Evolutionary conservation across 2,329 filamentous ascomycete species (phyloP).

Genomic region (Aspergillus ibericus): DNA sequence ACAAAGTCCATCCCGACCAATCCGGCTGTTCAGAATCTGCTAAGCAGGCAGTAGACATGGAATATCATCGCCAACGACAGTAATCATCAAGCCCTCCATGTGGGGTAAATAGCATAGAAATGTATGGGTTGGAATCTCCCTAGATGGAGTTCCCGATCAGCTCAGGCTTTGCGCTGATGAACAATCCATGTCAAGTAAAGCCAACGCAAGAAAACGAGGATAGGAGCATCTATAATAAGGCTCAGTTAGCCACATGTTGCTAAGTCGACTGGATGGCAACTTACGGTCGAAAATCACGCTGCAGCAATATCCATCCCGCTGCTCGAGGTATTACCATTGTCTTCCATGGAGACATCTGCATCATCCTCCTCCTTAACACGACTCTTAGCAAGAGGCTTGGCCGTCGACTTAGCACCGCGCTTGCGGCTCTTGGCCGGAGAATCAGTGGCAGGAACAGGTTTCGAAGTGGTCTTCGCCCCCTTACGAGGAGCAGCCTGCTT

Average conservation of each 20-base stretch:
- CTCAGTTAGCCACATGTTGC: neutral
- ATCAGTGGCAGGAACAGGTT: constrained; percentile 21
- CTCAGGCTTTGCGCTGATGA: neutral
- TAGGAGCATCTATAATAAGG: neutral
- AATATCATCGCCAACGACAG: neutral
- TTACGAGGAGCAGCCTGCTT: constrained; percentile 15
- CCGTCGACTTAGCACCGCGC: neutral
- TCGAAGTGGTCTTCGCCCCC: constrained; percentile 18
- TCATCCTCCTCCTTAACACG: neutral
- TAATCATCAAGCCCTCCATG: neutral
- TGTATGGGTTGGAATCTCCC: neutral
- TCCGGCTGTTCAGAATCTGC: neutral
- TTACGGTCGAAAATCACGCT: neutral
- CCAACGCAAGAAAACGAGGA: neutral
- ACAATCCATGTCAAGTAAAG: neutral
- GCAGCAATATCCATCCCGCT: neutral
- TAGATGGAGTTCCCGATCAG: neutral
- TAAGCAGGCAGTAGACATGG: neutral
- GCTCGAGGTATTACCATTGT: neutral
- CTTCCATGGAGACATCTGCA: neutral
- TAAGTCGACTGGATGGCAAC: neutral
- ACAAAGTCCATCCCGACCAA: neutral
- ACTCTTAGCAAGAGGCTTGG: neutral
- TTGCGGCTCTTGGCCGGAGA: neutral
- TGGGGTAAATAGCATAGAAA: neutral